A percentile compares a stretch with the other conserved stretches of the same genome.
Conservation (phyloP, 192 early-diverging fungal species). For the Podila epicladia region DNA sequence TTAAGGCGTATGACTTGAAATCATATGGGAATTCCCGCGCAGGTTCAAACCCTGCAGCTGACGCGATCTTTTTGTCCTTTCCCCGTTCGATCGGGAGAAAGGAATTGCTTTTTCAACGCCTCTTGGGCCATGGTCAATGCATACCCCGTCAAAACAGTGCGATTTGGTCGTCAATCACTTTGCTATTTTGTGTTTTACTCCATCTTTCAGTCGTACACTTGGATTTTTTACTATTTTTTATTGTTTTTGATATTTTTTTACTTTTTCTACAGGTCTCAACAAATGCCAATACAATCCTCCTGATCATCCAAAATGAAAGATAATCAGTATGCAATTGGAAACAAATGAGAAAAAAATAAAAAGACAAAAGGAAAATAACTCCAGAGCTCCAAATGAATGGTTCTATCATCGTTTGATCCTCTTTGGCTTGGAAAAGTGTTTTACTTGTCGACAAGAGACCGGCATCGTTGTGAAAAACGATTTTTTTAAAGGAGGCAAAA, state of each 20-base stretch:
- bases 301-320: neutral
- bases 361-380: neutral
- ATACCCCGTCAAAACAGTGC: neutral
- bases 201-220: neutral
- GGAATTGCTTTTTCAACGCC: neutral
- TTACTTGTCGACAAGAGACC: slow-evolving; percentile 53
- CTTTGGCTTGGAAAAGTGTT: slow-evolving; percentile 14
- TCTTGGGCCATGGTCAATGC: neutral
- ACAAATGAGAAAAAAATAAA: slow-evolving; percentile 7
- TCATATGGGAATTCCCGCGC: slow-evolving; percentile 3
- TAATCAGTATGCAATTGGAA: slow-evolving; percentile 12
- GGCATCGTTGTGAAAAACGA: slow-evolving; percentile 24
- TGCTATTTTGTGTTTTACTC: too few species aligned
- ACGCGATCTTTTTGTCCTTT: neutral
- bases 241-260: slow-evolving; percentile 12
- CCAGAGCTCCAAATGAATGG: slow-evolving; percentile 1
- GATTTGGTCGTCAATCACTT: too few species aligned
- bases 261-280: slow-evolving; percentile 4
- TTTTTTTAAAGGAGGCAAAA: neutral
- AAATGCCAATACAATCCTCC: slow-evolving; percentile 16
- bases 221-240: neutral
- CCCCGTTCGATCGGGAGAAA: neutral
- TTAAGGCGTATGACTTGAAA: slow-evolving; percentile 4
- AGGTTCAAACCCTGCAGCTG: slow-evolving; percentile 3
- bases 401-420: slow-evolving; percentile 1